phyloP scores from a whole-genome alignment of 129 eudicot species.

The Gnaphalium uliginosum region DNA sequence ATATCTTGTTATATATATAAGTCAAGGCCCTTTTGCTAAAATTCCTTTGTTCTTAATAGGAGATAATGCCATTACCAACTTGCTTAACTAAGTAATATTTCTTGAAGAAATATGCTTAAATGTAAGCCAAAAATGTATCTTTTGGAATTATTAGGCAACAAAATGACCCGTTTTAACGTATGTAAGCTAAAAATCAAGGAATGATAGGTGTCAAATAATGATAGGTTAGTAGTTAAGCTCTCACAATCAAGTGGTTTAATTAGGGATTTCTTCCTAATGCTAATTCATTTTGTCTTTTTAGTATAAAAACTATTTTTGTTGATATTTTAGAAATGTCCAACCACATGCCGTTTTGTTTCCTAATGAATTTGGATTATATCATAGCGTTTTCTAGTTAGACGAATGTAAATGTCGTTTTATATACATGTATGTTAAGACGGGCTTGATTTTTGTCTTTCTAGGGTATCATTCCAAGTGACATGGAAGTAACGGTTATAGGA shows the following conservation, averaged over 20 bases:
- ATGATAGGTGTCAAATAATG: conserved; percentile 30
- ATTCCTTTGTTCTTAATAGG: not conserved
- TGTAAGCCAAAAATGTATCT: conserved; percentile 3
- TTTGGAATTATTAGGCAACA: conserved; percentile 33
- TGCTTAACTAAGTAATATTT: conserved; percentile 11
- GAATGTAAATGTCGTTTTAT: conserved; percentile 11
- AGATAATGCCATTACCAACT: conserved; percentile 13
- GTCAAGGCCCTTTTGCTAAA: not conserved
- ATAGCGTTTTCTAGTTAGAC: conserved; percentile 24
- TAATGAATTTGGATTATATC: conserved; percentile 35
- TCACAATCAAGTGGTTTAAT: conserved; percentile 18
- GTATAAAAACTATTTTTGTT: conserved; percentile 10
- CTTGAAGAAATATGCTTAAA: not conserved
- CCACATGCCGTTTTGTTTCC: conserved; percentile 43
- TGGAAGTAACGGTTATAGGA: not conserved
- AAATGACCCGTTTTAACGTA: not conserved
- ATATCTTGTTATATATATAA: not conserved
- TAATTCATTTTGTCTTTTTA: conserved; percentile 24
- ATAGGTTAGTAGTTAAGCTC: conserved; percentile 29
- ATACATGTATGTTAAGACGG: conserved; percentile 5
- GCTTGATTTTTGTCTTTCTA: conserved; percentile 14
- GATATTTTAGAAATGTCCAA: conserved; percentile 21
- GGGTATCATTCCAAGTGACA: not conserved
- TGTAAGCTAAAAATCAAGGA: conserved; percentile 30
- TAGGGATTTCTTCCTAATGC: conserved; percentile 20